Percentiles rank a stretch among this genome's conserved stretches.
These are phyloP conservation scores for Copromyces sp. DNA, from an alignment of 495 filamentous ascomycete species.

Conservation along the genomic window DNA sequence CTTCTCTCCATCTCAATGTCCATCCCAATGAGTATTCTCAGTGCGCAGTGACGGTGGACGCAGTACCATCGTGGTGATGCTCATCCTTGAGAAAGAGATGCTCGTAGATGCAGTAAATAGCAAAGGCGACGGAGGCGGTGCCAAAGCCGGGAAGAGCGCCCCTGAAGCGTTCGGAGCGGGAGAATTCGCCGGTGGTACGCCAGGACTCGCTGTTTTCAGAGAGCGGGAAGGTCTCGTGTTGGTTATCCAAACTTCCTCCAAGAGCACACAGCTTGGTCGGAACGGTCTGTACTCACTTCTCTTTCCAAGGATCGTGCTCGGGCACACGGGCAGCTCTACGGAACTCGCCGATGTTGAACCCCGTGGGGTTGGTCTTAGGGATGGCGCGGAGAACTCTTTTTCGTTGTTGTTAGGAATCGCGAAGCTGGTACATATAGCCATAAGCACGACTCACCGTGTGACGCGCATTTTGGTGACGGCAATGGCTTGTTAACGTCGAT, in stretches of 20 bases:
- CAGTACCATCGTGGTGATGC: slow-evolving; percentile 46
- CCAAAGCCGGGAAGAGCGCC: slow-evolving; percentile 80
- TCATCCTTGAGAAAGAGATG: slow-evolving; percentile 67
- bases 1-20: neutral
- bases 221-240: neutral
- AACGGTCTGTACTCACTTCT: slow-evolving; percentile 42
- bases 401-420: neutral
- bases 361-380: slow-evolving; percentile 59
- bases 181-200: slow-evolving; percentile 85
- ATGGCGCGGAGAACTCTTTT: slow-evolving; percentile 3
- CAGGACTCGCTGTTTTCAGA: slow-evolving; percentile 66
- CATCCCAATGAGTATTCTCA: slow-evolving; percentile 12
- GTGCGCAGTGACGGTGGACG: neutral
- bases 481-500: slow-evolving; percentile 15
- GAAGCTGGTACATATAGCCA: slow-evolving; percentile 19
- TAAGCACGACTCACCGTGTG: slow-evolving; percentile 23
- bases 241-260: slow-evolving; percentile 3
- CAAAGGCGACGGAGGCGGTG: slow-evolving; percentile 83
- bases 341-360: slow-evolving; percentile 71
- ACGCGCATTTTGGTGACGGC: slow-evolving; percentile 32
- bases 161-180: slow-evolving; percentile 78
- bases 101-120: slow-evolving; percentile 80
- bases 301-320: slow-evolving; percentile 80
- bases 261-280: neutral
- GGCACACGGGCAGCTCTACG: slow-evolving; percentile 53